These are phyloP conservation scores for Wickerhamomyces chaumierensis DNA, from an alignment of 805 yeast genomes.

Conservation along the genomic window DNA sequence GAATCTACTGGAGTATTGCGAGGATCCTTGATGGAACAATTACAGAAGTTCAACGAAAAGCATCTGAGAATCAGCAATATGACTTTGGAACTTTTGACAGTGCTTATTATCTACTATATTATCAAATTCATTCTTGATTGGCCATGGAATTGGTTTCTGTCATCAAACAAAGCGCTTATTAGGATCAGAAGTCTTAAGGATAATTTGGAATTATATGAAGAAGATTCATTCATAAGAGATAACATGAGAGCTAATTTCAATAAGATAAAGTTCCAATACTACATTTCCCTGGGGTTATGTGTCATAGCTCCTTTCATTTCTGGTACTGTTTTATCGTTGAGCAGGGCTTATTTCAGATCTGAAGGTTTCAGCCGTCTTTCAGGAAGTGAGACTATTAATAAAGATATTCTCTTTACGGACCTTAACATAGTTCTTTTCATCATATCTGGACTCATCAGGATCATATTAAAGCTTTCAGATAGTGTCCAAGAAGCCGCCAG, in stretches of 20 bases:
- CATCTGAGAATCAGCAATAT: constrained; percentile 11
- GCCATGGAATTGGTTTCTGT: constrained; percentile 31
- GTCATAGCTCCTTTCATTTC: constrained; percentile 20
- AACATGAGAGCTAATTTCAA: constrained; percentile 1
- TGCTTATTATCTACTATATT: constrained; percentile 24
- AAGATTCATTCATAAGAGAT: constrained; percentile 1
- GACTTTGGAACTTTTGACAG: constrained; percentile 23
- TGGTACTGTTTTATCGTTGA: constrained; percentile 18
- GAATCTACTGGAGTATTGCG: not conserved
- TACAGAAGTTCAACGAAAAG: not conserved
- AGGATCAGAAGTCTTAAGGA: constrained; percentile 4
- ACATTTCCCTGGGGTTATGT: constrained; percentile 18
- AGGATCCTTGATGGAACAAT: not conserved
- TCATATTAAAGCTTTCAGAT: constrained; percentile 14
- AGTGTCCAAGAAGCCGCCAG: constrained; percentile 12
- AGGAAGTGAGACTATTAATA: constrained; percentile 8
- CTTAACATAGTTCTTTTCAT: constrained; percentile 26
- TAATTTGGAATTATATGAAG: constrained; percentile 1
- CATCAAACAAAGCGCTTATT: constrained; percentile 11
- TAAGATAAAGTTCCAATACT: constrained; percentile 10
- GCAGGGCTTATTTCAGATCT: constrained; percentile 19
- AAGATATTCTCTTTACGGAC: constrained; percentile 23
- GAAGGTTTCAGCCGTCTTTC: constrained; percentile 20
- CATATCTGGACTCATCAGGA: constrained; percentile 23
- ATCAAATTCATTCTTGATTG: constrained; percentile 26